These are phyloP conservation scores for Naganishia liquefaciens DNA, from an alignment of 1,284 basidiomycete genomes.

Conservation along the genomic window DNA sequence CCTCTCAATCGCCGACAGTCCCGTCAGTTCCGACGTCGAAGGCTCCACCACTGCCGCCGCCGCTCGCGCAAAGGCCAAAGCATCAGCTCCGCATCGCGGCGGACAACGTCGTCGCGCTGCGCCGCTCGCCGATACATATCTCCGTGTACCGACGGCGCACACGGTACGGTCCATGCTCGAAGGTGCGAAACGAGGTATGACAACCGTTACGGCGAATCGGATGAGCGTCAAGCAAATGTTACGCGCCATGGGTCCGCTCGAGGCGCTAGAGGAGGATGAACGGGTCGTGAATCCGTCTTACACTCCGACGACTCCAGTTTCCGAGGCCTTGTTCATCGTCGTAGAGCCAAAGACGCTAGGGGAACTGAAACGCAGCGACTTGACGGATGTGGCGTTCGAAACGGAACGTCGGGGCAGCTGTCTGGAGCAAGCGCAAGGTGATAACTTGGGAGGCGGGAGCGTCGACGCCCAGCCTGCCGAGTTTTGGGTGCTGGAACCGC, in stretches of 20 bases:
- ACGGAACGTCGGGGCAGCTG: not conserved
- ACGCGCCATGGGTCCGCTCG: constrained; percentile 58
- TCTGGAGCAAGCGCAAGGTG: not conserved
- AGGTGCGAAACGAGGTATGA: constrained; percentile 71
- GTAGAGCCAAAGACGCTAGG: constrained; percentile 34
- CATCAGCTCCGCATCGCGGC: constrained; percentile 1
- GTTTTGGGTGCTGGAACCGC: constrained; percentile 31
- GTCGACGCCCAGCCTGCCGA: not conserved
- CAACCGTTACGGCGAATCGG: constrained; percentile 76
- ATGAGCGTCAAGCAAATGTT: constrained; percentile 73
- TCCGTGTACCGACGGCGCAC: constrained; percentile 29
- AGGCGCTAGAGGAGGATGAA: constrained; percentile 44
- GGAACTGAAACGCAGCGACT: constrained; percentile 27
- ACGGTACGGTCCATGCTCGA: constrained; percentile 62
- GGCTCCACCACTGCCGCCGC: not conserved
- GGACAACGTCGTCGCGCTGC: constrained; percentile 6
- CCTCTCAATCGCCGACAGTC: constrained; percentile 11
- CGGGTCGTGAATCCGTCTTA: constrained; percentile 25
- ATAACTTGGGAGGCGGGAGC: not conserved
- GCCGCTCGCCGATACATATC: constrained; percentile 6
- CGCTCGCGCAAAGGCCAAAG: not conserved
- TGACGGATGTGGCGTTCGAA: not conserved
- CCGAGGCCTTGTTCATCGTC: constrained; percentile 27
- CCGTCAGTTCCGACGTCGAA: constrained; percentile 16
- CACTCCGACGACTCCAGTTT: constrained; percentile 38